A percentile compares a stretch with the other conserved stretches of the same genome.
These are phyloP conservation scores for Dactylellina leptospora DNA, from an alignment of 2,329 filamentous ascomycete species.

Conservation along the genomic window DNA sequence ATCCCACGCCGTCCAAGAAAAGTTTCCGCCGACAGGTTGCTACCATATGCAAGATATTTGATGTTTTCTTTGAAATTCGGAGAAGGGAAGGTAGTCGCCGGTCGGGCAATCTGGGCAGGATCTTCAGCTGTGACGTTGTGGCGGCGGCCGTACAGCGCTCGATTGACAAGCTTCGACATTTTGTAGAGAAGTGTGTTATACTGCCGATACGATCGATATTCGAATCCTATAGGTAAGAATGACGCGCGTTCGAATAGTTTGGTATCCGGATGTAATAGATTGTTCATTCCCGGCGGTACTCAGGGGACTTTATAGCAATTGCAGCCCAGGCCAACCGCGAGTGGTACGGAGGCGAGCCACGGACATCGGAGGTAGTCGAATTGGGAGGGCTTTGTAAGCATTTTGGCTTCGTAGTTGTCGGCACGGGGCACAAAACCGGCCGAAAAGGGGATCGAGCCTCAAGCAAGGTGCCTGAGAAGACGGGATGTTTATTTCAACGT, in stretches of 20 bases:
- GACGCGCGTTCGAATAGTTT: not conserved
- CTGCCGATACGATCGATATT: not conserved
- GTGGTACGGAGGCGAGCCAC: conserved; percentile 13
- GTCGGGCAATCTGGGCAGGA: conserved; percentile 26
- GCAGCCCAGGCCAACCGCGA: not conserved
- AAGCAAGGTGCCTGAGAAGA: not conserved
- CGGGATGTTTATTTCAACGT: conserved; percentile 1
- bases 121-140: conserved; percentile 31
- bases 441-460: conserved; percentile 18
- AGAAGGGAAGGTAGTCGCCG: conserved; percentile 38
- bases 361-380: conserved; percentile 4
- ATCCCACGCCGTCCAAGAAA: conserved; percentile 82
- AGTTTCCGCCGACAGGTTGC: conserved; percentile 79
- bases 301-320: conserved; percentile 35
- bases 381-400: conserved; percentile 33
- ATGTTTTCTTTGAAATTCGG: conserved; percentile 64
- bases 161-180: conserved; percentile 30
- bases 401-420: conserved; percentile 17
- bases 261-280: not conserved
- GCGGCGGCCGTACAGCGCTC: conserved; percentile 35
- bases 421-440: conserved; percentile 32
- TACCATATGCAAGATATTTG: conserved; percentile 88
- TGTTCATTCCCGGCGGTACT: too few species aligned
- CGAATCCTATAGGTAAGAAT: not conserved
- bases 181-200: not conserved